These are phyloP conservation scores for Nannizziopsis arthrosporioides DNA, from an alignment of 2,329 filamentous ascomycete species.

Conservation along the genomic window DNA sequence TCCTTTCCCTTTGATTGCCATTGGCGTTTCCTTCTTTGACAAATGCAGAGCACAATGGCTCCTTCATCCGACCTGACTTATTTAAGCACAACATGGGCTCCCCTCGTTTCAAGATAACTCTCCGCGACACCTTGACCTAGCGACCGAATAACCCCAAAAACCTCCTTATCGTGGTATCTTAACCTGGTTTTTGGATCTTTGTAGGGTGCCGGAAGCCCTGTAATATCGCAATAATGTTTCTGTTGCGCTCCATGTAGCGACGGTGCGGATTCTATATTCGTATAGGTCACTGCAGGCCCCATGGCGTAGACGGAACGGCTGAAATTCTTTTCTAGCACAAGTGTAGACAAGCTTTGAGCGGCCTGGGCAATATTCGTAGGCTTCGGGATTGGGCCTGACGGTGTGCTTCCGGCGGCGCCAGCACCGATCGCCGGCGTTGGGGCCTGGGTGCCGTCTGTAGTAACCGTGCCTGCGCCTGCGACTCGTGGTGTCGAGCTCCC, in stretches of 20 bases:
- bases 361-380: constrained; percentile 73
- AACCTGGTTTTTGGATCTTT: constrained; percentile 89
- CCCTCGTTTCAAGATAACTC: constrained; percentile 76
- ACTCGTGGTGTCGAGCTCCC: constrained; percentile 59
- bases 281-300: constrained; percentile 74
- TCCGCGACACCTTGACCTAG: constrained; percentile 75
- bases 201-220: constrained; percentile 81
- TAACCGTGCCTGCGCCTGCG: constrained; percentile 22
- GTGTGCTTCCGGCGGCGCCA: constrained; percentile 32
- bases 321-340: constrained; percentile 73
- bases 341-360: constrained; percentile 70
- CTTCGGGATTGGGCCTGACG: constrained; percentile 40
- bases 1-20: not conserved
- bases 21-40: not conserved
- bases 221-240: constrained; percentile 91
- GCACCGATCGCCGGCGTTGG: constrained; percentile 16
- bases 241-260: constrained; percentile 65
- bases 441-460: constrained; percentile 33
- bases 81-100: constrained; percentile 87
- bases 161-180: constrained; percentile 84
- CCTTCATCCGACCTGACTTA: constrained; percentile 29
- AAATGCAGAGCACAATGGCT: not conserved
- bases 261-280: constrained; percentile 90
- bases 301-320: constrained; percentile 38
- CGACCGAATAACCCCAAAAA: constrained; percentile 71